phyloP scores from a whole-genome alignment of 208 protist species.

The Leishmania gerbilli region DNA sequence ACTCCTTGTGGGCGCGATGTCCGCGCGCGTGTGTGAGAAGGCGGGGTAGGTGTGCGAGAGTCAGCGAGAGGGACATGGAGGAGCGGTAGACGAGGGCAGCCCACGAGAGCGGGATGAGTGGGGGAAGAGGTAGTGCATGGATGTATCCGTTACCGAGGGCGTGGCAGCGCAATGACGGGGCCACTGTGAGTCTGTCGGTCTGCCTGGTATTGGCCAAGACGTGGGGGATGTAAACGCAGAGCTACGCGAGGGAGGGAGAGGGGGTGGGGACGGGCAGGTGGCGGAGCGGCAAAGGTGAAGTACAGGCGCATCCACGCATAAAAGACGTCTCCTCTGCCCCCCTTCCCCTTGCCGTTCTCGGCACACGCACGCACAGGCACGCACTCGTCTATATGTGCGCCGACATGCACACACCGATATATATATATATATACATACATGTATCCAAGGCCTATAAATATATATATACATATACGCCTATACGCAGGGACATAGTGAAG shows the following conservation, averaged over 20 bases:
- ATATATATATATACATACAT: background rate
- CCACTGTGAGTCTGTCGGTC: background rate
- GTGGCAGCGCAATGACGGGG: background rate
- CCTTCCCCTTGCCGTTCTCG: background rate
- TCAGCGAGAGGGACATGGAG: background rate
- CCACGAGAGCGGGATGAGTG: background rate
- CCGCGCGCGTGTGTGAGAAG: conserved; percentile 7
- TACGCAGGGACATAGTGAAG: background rate
- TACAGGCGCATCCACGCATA: background rate
- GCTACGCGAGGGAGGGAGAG: background rate
- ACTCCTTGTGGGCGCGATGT: background rate
- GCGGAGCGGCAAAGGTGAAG: background rate
- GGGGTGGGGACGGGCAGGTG: background rate
- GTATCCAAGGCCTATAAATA: background rate
- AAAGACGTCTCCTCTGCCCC: background rate
- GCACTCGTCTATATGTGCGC: background rate
- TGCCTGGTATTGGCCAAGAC: background rate
- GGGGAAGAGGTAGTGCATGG: too few relatives aligned
- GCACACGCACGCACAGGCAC: background rate
- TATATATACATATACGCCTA: too few relatives aligned
- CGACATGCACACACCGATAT: background rate
- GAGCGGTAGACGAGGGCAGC: background rate
- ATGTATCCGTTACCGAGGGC: background rate
- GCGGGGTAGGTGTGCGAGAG: background rate
- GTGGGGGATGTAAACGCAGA: background rate